Percentiles rank a stretch among this genome's conserved stretches.
Conservation (phyloP, 202 grass and related monocot species). For the Carex sylvatica region DNA sequence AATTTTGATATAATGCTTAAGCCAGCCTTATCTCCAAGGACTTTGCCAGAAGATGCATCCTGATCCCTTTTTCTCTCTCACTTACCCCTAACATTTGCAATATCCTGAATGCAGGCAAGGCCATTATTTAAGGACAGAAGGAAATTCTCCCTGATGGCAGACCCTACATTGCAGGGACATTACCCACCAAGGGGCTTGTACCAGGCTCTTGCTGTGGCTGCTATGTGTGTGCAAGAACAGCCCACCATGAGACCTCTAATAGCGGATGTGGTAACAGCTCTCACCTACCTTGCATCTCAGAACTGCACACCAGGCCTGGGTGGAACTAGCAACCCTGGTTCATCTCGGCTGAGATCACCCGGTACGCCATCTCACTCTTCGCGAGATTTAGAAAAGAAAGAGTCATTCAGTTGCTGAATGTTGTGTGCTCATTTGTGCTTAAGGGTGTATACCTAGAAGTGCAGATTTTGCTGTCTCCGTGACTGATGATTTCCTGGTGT, state of each 20-base stretch:
- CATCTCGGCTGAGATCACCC: conserved; percentile 16
- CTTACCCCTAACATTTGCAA: not conserved
- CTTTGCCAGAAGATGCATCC: not conserved
- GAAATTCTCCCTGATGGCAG: conserved; percentile 70
- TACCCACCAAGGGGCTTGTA: conserved; percentile 63
- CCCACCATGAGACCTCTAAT: conserved; percentile 63
- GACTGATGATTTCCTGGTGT: not conserved
- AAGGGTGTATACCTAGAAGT: not conserved
- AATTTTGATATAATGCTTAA: not conserved
- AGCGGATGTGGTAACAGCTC: conserved; percentile 66
- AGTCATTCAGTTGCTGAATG: not conserved
- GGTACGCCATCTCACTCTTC: conserved; percentile 41
- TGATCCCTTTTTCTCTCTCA: not conserved
- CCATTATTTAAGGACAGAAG: conserved; percentile 80
- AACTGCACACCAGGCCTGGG: conserved; percentile 24
- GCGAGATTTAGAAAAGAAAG: conserved; percentile 23
- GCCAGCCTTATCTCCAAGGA: not conserved
- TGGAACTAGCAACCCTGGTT: not conserved
- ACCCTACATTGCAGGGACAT: conserved; percentile 54
- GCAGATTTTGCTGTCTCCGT: not conserved
- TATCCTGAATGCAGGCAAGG: not conserved
- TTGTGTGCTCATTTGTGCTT: not conserved
- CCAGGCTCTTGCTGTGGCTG: conserved; percentile 67
- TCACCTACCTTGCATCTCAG: conserved; percentile 67
- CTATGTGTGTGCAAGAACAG: conserved; percentile 87